Base-by-base conservation (phyloP, 352 stramenopile genomes). In the Pythium chondricola region DNA sequence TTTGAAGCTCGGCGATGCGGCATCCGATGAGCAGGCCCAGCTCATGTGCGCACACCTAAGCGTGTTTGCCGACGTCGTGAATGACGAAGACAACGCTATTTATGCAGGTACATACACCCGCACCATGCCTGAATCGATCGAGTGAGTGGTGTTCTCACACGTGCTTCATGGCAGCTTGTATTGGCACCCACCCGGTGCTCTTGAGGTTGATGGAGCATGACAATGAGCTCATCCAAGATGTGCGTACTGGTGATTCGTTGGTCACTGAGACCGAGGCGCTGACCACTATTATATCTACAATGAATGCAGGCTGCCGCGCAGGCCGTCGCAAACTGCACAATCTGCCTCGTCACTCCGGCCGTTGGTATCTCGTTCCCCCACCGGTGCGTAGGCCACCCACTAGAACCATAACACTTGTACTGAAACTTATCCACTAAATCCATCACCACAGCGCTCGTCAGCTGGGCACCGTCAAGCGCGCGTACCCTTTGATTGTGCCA, bases 191-290 rank as follows among this genome's bases (percentile, higher is more conserved):
- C 38, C 53, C 63, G 2, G 51, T 83, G 35, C 55, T 93, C 21
- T 66, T 91, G 58, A 78, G 65, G 18, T 66, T 93, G 14, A 88
- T 93, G 77, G 73, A 91, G 35, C 71, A 93, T 46, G 69, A 83
- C 18, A 63, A 74, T 47, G 82, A 90, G 53, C 52, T 69, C 14
- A 88, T 93, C 10, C 69, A 85, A 50, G 82, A 93, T 39, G 82
- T 85, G 51, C 43, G 39, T 20, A 31, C 29, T n/a, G n/a, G n/a
- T 11, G 0, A 20, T 48, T 18, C n/a, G n/a, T n/a, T n/a, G 22
- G 10, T 44, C 21, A 30, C 21, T 44, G 17, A n/a, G n/a, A n/a
- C n/a, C n/a, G n/a, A n/a, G n/a, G n/a, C n/a, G n/a, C n/a, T n/a
- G n/a, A n/a, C n/a, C n/a, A n/a, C n/a, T n/a, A n/a, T n/a, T n/a